These are phyloP conservation scores for Leptographium flavum DNA, from an alignment of 2,329 filamentous ascomycete genomes.

Conservation along the genomic window DNA sequence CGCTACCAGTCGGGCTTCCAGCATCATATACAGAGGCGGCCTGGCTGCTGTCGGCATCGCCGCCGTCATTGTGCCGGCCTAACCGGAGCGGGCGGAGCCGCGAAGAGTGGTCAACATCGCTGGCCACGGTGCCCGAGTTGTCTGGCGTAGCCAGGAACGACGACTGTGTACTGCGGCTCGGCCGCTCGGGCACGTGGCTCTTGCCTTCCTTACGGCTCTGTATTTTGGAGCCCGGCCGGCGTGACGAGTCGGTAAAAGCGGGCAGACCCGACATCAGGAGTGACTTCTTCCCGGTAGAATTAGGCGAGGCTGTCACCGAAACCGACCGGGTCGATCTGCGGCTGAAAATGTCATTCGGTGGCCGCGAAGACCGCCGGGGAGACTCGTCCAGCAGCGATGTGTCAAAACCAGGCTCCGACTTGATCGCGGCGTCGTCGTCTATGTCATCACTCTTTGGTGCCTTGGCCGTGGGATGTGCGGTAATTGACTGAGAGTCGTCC, in stretches of 20 bases:
- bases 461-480: not conserved
- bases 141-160: constrained; percentile 41
- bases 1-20: constrained; percentile 37
- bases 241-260: constrained; percentile 22
- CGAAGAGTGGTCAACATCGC: constrained; percentile 19
- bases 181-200: not conserved
- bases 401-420: constrained; percentile 19
- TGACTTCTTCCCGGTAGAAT: constrained; percentile 17
- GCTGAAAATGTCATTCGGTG: constrained; percentile 14
- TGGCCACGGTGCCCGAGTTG: constrained; percentile 29
- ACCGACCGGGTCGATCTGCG: constrained; percentile 20
- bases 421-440: constrained; percentile 12
- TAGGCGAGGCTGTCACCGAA: constrained; percentile 20
- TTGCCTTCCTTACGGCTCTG: not conserved
- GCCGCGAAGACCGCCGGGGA: constrained; percentile 14
- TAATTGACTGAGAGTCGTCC: not conserved
- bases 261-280: constrained; percentile 17
- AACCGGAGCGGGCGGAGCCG: constrained; percentile 26
- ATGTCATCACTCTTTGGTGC: constrained; percentile 4
- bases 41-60: constrained; percentile 28
- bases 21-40: constrained; percentile 28
- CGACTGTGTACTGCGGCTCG: constrained; percentile 15
- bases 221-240: constrained; percentile 18
- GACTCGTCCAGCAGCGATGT: constrained; percentile 16
- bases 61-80: constrained; percentile 28